Percentiles rank a stretch among this genome's conserved stretches.
These are phyloP conservation scores for Zygotorulaspora sp. DNA, from an alignment of 805 yeast genomes.

Conservation along the genomic window DNA sequence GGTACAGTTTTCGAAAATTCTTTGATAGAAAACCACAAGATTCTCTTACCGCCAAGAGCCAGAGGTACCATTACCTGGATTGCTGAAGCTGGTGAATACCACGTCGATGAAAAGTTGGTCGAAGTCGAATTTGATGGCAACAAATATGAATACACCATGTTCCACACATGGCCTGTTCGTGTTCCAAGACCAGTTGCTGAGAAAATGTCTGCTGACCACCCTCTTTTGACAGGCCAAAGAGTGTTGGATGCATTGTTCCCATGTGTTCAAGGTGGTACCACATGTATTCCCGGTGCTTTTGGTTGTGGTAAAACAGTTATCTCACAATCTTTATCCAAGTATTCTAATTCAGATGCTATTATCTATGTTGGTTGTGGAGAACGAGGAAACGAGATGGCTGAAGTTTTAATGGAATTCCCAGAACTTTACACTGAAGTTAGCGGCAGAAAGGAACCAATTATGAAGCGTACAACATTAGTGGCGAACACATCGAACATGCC, in stretches of 20 bases:
- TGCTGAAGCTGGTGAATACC: conserved; percentile 87
- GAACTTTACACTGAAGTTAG: conserved; percentile 86
- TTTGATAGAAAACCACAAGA: conserved; percentile 85
- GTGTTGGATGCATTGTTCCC: conserved; percentile 97
- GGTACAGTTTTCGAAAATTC: conserved; percentile 95
- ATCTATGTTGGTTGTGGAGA: conserved; percentile 77
- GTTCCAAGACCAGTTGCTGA: conserved; percentile 98
- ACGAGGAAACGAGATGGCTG: conserved; percentile 32
- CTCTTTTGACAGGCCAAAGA: conserved; percentile 97
- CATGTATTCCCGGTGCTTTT: conserved; percentile 99
- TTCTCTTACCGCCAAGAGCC: conserved; percentile 95
- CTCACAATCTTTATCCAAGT: conserved; percentile 94
- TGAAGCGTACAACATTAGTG: conserved; percentile 98
- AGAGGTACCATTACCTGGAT: conserved; percentile 92
- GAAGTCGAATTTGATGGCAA: conserved; percentile 95
- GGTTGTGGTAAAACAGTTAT: conserved; percentile 99
- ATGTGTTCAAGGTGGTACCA: conserved; percentile 99
- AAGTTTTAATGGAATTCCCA: conserved; percentile 77
- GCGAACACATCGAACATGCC: conserved; percentile 99
- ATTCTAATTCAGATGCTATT: conserved; percentile 94
- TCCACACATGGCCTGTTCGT: conserved; percentile 99
- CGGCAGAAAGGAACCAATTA: conserved; percentile 96
- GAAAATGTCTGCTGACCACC: conserved; percentile 88
- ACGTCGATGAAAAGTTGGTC: conserved; percentile 80
- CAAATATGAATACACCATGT: conserved; percentile 78